Evolutionary conservation across 805 yeast genomes (phyloP).

Genomic region (Blastobotrys peoriensis): DNA sequence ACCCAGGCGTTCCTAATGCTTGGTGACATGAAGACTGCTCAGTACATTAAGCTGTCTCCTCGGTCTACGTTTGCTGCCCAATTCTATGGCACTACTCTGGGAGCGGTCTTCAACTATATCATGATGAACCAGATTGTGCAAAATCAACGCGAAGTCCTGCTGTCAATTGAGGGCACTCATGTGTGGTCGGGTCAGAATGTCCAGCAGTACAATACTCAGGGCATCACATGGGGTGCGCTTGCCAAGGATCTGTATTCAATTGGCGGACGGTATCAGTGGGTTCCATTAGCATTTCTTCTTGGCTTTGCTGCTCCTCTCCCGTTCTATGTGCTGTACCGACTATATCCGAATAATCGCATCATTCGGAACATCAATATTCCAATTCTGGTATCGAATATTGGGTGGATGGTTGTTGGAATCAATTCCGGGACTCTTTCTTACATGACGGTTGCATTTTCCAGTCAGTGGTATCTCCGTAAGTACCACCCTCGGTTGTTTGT

Average conservation of each 20-base stretch:
- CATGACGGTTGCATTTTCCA: conserved; percentile 35
- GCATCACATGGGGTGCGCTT: conserved; percentile 33
- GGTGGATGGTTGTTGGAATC: conserved; percentile 30
- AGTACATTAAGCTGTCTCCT: conserved; percentile 55
- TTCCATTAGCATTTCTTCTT: conserved; percentile 27
- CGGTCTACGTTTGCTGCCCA: conserved; percentile 49
- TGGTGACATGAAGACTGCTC: conserved; percentile 48
- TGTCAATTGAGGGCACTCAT: conserved; percentile 28
- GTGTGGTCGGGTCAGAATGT: conserved; percentile 35
- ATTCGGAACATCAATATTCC: conserved; percentile 25
- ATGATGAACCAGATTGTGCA: conserved; percentile 31
- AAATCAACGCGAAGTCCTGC: conserved; percentile 25
- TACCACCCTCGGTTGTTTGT: conserved; percentile 46
- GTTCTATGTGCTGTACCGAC: conserved; percentile 26
- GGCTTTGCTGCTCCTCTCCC: conserved; percentile 30
- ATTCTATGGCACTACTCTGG: conserved; percentile 27
- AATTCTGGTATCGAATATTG: conserved; percentile 30
- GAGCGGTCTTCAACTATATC: conserved; percentile 25
- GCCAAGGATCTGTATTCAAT: conserved; percentile 30
- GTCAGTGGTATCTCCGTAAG: conserved; percentile 41
- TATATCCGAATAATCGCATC: conserved; percentile 28
- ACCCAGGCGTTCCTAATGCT: conserved; percentile 58
- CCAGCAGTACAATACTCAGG: conserved; percentile 34
- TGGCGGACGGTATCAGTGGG: conserved; percentile 29
- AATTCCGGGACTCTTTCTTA: conserved; percentile 29